A percentile compares a stretch with the other conserved stretches of the same genome.
Conservation (phyloP, 257 asterid species). For the Parsonsia alboflavescens region DNA sequence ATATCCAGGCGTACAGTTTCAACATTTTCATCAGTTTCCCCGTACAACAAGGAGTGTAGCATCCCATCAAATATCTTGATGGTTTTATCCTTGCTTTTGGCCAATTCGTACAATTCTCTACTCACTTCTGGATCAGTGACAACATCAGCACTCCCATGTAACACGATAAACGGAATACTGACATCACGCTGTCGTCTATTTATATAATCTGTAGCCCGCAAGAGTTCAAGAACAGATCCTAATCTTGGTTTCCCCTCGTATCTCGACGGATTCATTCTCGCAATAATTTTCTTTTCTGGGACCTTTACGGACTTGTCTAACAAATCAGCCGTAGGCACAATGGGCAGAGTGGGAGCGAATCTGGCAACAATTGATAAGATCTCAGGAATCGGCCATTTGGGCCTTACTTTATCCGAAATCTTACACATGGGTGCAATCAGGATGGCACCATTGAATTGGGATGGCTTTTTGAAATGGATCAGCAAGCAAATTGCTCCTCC, state of each 20-base stretch:
- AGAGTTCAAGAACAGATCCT: conserved; percentile 71
- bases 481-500: conserved; percentile 80
- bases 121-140: conserved; percentile 91
- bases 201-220: conserved; percentile 67
- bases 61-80: conserved; percentile 78
- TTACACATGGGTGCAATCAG: conserved; percentile 83
- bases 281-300: conserved; percentile 51
- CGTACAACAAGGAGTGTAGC: conserved; percentile 89
- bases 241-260: conserved; percentile 75
- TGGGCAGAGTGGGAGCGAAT: conserved; percentile 59
- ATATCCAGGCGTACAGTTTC: conserved; percentile 60
- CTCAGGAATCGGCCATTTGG: conserved; percentile 76
- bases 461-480: conserved; percentile 46
- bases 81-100: conserved; percentile 69
- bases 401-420: conserved; percentile 73
- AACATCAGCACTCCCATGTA: conserved; percentile 79
- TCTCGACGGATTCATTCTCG: conserved; percentile 61
- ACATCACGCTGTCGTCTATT: conserved; percentile 53
- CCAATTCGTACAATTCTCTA: conserved; percentile 60
- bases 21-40: conserved; percentile 86
- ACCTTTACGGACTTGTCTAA: conserved; percentile 78
- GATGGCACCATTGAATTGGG: conserved; percentile 52
- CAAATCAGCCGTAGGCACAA: conserved; percentile 80
- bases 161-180: conserved; percentile 52
- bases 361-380: conserved; percentile 46